These are phyloP conservation scores for Xylaria cubensis DNA, from an alignment of 495 filamentous ascomycete genomes.

Conservation along the genomic window DNA sequence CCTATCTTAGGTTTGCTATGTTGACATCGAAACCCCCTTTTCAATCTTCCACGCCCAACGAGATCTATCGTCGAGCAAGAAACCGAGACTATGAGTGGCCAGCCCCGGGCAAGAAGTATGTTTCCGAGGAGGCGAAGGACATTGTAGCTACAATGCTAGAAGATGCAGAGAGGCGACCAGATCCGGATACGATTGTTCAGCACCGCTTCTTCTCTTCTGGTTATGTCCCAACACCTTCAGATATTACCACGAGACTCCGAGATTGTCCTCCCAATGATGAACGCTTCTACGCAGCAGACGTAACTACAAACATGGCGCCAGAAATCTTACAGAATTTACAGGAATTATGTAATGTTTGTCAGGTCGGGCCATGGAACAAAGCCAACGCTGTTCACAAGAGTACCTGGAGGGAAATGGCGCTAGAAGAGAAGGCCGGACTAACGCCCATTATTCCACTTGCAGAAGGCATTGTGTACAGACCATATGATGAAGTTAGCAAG, in stretches of 20 bases:
- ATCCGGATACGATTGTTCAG: constrained; percentile 80
- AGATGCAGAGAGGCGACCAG: constrained; percentile 74
- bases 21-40: constrained; percentile 88
- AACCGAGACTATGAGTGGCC: constrained; percentile 81
- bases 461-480: constrained; percentile 70
- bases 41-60: constrained; percentile 83
- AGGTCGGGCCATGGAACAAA: constrained; percentile 57
- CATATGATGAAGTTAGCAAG: constrained; percentile 53
- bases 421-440: constrained; percentile 72
- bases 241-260: constrained; percentile 58
- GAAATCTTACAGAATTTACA: constrained; percentile 46
- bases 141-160: constrained; percentile 77
- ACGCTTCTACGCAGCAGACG: constrained; percentile 49
- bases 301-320: constrained; percentile 34
- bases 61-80: constrained; percentile 80
- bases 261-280: constrained; percentile 53
- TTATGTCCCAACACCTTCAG: constrained; percentile 58
- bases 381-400: constrained; percentile 57
- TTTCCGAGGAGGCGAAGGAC: constrained; percentile 71
- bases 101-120: constrained; percentile 58
- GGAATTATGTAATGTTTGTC: constrained; percentile 51
- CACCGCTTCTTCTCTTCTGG: constrained; percentile 79
- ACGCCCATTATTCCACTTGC: constrained; percentile 74
- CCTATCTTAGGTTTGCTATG: constrained; percentile 74
- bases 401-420: constrained; percentile 70